Evolutionary conservation across 768 basidiomycete species (phyloP).

Genomic region (Tricholoma sp.): DNA sequence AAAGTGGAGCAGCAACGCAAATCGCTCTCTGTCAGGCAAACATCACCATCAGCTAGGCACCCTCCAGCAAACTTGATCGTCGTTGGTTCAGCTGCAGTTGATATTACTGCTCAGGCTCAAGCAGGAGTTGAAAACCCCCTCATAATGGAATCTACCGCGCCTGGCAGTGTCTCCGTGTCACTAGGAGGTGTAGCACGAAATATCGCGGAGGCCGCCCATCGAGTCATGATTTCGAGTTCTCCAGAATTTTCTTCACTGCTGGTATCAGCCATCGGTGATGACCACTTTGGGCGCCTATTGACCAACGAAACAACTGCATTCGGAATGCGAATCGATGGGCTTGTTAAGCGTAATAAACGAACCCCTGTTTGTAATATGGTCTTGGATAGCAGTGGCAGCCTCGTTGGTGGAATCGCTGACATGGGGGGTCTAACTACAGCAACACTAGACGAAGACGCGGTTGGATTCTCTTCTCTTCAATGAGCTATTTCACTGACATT

Average conservation of each 20-base stretch:
- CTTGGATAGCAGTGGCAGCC: slow-evolving; percentile 61
- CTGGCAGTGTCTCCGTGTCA: slow-evolving; percentile 67
- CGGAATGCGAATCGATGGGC: slow-evolving; percentile 83
- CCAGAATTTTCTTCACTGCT: slow-evolving; percentile 46
- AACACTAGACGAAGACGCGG: slow-evolving; percentile 39
- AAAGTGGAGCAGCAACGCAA: not conserved
- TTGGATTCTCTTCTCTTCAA: slow-evolving; percentile 19
- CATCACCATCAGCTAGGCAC: slow-evolving; percentile 8
- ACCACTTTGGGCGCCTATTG: slow-evolving; percentile 71
- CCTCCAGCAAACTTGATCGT: slow-evolving; percentile 54
- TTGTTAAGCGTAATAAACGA: slow-evolving; percentile 34
- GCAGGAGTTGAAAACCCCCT: slow-evolving; percentile 31
- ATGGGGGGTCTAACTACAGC: slow-evolving; percentile 61
- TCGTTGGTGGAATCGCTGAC: slow-evolving; percentile 87
- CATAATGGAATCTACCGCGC: slow-evolving; percentile 61
- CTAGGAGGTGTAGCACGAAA: slow-evolving; percentile 95
- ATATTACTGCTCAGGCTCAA: slow-evolving; percentile 63
- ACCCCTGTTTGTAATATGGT: slow-evolving; percentile 89
- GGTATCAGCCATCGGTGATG: slow-evolving; percentile 71
- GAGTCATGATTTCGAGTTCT: slow-evolving; percentile 39
- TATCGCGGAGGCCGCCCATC: slow-evolving; percentile 85
- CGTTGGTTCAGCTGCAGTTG: slow-evolving; percentile 85
- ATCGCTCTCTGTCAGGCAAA: not conserved
- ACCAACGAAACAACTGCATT: slow-evolving; percentile 46
- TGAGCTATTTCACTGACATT: not conserved